phyloP scores from a whole-genome alignment of 306 rosid species.

The Begonia masoniana region DNA sequence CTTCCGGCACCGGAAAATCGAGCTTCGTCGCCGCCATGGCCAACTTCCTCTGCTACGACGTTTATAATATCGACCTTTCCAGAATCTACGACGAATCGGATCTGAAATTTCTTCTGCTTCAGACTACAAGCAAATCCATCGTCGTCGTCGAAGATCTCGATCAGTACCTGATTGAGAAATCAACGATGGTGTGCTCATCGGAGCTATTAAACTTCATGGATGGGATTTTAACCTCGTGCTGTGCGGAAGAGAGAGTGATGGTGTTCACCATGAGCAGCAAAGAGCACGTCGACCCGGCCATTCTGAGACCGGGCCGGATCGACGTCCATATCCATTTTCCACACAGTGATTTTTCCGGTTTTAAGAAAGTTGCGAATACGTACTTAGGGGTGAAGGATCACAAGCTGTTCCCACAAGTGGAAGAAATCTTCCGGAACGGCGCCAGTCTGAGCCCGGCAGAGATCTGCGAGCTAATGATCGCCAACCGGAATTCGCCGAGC shows the following conservation, averaged over 20 bases:
- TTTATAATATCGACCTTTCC: constrained; percentile 63
- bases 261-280: constrained; percentile 74
- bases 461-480: constrained; percentile 76
- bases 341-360: constrained; percentile 54
- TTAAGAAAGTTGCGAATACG: constrained; percentile 45
- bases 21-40: constrained; percentile 98
- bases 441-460: constrained; percentile 82
- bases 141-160: constrained; percentile 72
- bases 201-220: constrained; percentile 79
- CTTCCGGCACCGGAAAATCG: constrained; percentile 91
- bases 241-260: constrained; percentile 70
- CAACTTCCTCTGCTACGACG: constrained; percentile 60
- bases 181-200: constrained; percentile 25
- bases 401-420: constrained; percentile 71
- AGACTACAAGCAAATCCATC: constrained; percentile 55
- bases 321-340: constrained; percentile 92
- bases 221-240: constrained; percentile 61
- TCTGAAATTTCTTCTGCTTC: constrained; percentile 34
- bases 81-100: constrained; percentile 46
- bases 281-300: constrained; percentile 45
- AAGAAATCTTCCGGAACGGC: constrained; percentile 66
- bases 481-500: constrained; percentile 83
- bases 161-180: constrained; percentile 33
- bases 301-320: constrained; percentile 80
- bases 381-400: constrained; percentile 81